A percentile compares a stretch with the other conserved stretches of the same genome.
phyloP scores from a whole-genome alignment of 2,329 filamentous ascomycete species.

The Pseudogymnoascus sp. region DNA sequence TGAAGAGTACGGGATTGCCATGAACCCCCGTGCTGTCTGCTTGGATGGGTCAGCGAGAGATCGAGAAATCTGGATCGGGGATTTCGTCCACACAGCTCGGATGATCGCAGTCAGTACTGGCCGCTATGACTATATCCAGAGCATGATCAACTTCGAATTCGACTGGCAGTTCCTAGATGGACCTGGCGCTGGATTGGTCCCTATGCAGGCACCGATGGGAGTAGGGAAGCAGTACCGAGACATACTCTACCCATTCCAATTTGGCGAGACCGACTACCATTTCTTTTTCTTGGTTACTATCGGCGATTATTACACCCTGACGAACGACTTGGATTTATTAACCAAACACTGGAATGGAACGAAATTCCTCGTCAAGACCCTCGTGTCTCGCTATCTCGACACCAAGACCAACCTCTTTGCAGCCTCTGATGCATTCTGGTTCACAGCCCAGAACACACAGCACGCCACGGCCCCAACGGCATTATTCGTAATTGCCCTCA shows the following conservation, averaged over 20 bases:
- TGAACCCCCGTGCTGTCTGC: constrained; percentile 30
- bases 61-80: constrained; percentile 34
- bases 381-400: not conserved
- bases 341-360: not conserved
- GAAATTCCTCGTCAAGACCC: not conserved
- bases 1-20: constrained; percentile 30
- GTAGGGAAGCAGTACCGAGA: constrained; percentile 5
- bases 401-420: not conserved
- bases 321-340: not conserved
- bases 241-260: constrained; percentile 10
- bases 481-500: constrained; percentile 17
- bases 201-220: constrained; percentile 11
- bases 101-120: constrained; percentile 30
- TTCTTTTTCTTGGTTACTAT: constrained; percentile 1
- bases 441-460: not conserved
- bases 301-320: not conserved
- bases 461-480: not conserved
- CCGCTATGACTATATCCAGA: constrained; percentile 28
- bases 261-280: constrained; percentile 2
- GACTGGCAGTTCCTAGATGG: constrained; percentile 18
- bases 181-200: constrained; percentile 8
- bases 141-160: constrained; percentile 28
- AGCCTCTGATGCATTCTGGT: not conserved
- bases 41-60: constrained; percentile 36
- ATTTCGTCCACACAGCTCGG: constrained; percentile 34